A percentile compares a stretch with the other conserved stretches of the same genome.
Evolutionary conservation across 2,329 filamentous ascomycete genomes (phyloP).

Genomic region (Clarireedia hainanense): DNA sequence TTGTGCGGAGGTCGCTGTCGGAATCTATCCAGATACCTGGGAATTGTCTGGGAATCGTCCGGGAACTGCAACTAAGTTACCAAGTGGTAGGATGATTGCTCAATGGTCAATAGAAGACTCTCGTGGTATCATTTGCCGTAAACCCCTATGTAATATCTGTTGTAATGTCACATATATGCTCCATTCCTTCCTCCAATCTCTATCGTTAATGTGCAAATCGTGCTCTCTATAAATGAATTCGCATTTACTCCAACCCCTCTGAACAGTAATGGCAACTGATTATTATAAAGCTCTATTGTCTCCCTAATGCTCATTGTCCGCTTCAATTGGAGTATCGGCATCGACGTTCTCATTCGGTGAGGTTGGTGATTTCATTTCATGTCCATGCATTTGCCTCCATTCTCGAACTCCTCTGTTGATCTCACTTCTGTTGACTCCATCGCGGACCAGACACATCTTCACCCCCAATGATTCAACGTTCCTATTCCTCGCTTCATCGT

Average conservation of each 20-base stretch:
- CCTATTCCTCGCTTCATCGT: conserved; percentile 79
- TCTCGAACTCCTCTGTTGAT: conserved; percentile 70
- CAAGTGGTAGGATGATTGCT: too few relatives aligned
- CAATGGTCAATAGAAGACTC: too few relatives aligned
- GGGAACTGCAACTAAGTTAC: too few relatives aligned
- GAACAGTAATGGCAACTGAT: too few relatives aligned
- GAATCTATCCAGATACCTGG: background rate
- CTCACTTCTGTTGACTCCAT: conserved; percentile 71
- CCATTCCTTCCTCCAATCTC: too few relatives aligned
- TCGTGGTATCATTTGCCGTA: too few relatives aligned
- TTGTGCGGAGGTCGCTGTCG: background rate
- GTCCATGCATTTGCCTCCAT: conserved; percentile 60
- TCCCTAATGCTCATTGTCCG: background rate
- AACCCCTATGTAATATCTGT: too few relatives aligned
- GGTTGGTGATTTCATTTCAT: conserved; percentile 7
- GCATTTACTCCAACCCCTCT: too few relatives aligned
- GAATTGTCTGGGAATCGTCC: background rate
- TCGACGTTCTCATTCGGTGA: background rate
- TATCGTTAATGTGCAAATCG: too few relatives aligned
- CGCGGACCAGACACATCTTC: conserved; percentile 62
- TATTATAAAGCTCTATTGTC: background rate
- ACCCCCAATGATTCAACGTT: conserved; percentile 71
- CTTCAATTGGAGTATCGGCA: background rate
- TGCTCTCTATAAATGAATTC: too few relatives aligned
- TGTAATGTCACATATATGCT: too few relatives aligned